Evolutionary conservation across 306 rosid genomes (phyloP).

Genomic region (Vigna hirtella): DNA sequence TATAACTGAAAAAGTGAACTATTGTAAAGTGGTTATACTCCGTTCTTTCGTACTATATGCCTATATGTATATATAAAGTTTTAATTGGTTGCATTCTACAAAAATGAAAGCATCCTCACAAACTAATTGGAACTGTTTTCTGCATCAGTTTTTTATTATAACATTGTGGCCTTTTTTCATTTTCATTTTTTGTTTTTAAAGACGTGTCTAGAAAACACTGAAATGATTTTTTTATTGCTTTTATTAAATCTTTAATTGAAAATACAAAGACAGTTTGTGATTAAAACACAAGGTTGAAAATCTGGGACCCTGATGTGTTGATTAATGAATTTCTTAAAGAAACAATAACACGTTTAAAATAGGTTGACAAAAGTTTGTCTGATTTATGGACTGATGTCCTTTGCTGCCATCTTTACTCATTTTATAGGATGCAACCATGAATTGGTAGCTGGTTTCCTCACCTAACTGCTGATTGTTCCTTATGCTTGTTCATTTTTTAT

Average conservation of each 20-base stretch:
- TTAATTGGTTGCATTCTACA: neutral
- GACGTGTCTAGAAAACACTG: too few relatives aligned
- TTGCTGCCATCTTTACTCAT: neutral
- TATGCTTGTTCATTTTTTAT: constrained; percentile 2
- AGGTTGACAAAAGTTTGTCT: neutral
- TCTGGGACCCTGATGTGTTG: neutral
- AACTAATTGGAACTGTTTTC: neutral
- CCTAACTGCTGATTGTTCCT: neutral
- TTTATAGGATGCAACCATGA: neutral
- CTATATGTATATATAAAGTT: neutral
- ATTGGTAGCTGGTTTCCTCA: constrained; percentile 7
- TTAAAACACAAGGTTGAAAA: too few relatives aligned
- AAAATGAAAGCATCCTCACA: constrained; percentile 11
- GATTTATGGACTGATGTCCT: neutral
- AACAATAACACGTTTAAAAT: neutral
- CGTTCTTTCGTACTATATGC: neutral
- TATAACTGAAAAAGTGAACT: constrained; percentile 36
- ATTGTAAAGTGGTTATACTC: constrained; percentile 46
- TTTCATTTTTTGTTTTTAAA: too few relatives aligned
- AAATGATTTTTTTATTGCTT: too few relatives aligned
- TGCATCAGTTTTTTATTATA: too few relatives aligned
- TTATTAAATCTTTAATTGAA: too few relatives aligned
- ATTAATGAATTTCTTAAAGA: neutral
- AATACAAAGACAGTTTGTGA: too few relatives aligned
- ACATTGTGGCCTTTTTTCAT: too few relatives aligned